phyloP scores from a whole-genome alignment of 176 grass and related monocot species.

The Themeda triandra region DNA sequence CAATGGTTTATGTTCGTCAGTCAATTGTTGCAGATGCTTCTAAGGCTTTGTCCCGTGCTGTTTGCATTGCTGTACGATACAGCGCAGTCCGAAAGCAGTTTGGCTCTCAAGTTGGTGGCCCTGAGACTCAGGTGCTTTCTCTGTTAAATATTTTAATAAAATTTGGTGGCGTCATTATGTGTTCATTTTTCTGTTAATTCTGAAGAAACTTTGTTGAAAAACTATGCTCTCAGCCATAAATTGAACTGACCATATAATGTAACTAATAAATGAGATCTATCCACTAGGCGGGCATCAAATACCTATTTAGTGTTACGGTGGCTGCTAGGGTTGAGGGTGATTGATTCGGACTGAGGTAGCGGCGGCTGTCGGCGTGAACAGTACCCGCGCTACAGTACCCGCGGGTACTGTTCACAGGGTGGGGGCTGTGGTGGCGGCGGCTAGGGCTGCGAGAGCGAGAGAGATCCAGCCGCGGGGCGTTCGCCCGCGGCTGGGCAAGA shows the following conservation, averaged over 20 bases:
- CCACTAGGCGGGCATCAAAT: neutral
- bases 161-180: neutral
- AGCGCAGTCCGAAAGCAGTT: constrained; percentile 89
- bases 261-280: neutral
- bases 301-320: neutral
- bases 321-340: too few species aligned
- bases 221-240: neutral
- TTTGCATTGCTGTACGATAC: constrained; percentile 90
- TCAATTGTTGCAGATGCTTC: constrained; percentile 93
- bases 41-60: constrained; percentile 86
- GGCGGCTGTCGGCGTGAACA: too few species aligned
- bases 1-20: constrained; percentile 97
- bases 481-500: too few species aligned
- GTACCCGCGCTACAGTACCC: too few species aligned
- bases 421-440: too few species aligned
- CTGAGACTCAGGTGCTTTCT: constrained; percentile 77
- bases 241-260: neutral
- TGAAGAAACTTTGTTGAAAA: neutral
- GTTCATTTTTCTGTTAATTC: neutral
- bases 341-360: too few species aligned
- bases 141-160: neutral
- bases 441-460: too few species aligned
- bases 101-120: constrained; percentile 67
- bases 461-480: too few species aligned
- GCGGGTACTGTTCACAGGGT: too few species aligned